Base-by-base conservation (phyloP, 2,329 filamentous ascomycete genomes). In the Diaporthe amygdali region DNA sequence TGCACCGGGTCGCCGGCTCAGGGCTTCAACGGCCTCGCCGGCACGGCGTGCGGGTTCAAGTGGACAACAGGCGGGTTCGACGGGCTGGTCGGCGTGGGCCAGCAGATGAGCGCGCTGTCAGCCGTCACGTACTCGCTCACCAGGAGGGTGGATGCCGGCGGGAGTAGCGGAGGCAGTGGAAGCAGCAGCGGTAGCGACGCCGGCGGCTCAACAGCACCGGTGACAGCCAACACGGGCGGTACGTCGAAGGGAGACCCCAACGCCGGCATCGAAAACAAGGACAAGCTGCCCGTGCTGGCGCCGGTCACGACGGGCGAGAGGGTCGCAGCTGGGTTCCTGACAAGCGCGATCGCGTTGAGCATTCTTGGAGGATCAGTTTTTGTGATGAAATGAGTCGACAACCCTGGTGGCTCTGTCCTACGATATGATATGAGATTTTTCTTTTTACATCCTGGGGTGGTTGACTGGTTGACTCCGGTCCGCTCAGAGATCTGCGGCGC, bases 51-150 rank as follows among this genome's bases (percentile, higher is more conserved):
- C 78, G 92, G 92, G n/a, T 89, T 92, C 76, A 83, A 84, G 67
- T 94, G 92, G 92, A 87, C 87, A 9, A 81, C 79, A 25, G 81
- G 79, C 5, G 78, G 75, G 2, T 93, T 88, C 75, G 92, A 94
- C 77, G 89, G 88, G 6, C 78, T 82, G 25, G 83, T 83, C 15
- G 92, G 92, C 68, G 90, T 94, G 10, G 92, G 92, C 51, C 85
- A 92, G 79, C 90, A 93, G 84, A 92, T 94, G 87, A 91, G 88
- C 75, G 91, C 90, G 0, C 82, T 93, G 32, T 86, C 88, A 32
- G 87, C 91, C 15, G 82, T 94, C 74, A 89, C 90, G 79, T 90
- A 90, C 70, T 88, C 86, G 52, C 82, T 93, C 14, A 80, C 90
- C 49, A 79, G 82, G 51, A 78, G 79, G n/a, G 68, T 66, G 41